Percentiles rank a stretch among this genome's conserved stretches.
Evolutionary conservation across 1,139 yeast genomes (phyloP).

Genomic region (Hyphopichia wangnamkhiaoensis): DNA sequence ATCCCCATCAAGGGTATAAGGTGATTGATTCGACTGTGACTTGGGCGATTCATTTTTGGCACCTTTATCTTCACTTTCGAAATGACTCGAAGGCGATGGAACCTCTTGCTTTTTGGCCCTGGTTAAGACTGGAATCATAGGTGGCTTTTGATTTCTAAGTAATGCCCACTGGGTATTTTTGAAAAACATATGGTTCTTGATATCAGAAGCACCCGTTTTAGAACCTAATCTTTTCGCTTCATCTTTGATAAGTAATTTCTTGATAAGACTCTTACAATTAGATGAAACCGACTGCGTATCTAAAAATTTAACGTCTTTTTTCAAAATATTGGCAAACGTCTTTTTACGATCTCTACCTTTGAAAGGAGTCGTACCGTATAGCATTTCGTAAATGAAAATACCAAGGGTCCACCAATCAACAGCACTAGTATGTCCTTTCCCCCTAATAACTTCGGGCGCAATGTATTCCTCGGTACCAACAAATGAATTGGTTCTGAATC

Average conservation of each 20-base stretch:
- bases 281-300: slow-evolving; percentile 62
- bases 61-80: slow-evolving; percentile 9
- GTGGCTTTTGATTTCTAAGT: slow-evolving; percentile 87
- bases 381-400: slow-evolving; percentile 87
- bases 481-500: slow-evolving; percentile 93
- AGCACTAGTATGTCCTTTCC: slow-evolving; percentile 96
- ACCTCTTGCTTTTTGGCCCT: slow-evolving; percentile 40
- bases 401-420: slow-evolving; percentile 99
- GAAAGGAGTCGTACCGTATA: slow-evolving; percentile 93
- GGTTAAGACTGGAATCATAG: slow-evolving; percentile 86
- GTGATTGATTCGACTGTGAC: background rate
- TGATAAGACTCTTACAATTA: slow-evolving; percentile 74
- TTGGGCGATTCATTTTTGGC: slow-evolving; percentile 13
- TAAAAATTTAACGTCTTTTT: slow-evolving; percentile 77
- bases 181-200: slow-evolving; percentile 87
- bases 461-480: slow-evolving; percentile 98
- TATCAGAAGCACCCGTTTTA: slow-evolving; percentile 90
- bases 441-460: slow-evolving; percentile 96
- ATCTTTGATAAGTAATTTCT: slow-evolving; percentile 81
- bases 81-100: slow-evolving; percentile 16
- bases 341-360: slow-evolving; percentile 86
- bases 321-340: slow-evolving; percentile 85
- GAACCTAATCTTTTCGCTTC: slow-evolving; percentile 88
- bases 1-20: background rate
- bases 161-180: slow-evolving; percentile 94